phyloP scores from a whole-genome alignment of 768 basidiomycete genomes.

The Russula vinacea region DNA sequence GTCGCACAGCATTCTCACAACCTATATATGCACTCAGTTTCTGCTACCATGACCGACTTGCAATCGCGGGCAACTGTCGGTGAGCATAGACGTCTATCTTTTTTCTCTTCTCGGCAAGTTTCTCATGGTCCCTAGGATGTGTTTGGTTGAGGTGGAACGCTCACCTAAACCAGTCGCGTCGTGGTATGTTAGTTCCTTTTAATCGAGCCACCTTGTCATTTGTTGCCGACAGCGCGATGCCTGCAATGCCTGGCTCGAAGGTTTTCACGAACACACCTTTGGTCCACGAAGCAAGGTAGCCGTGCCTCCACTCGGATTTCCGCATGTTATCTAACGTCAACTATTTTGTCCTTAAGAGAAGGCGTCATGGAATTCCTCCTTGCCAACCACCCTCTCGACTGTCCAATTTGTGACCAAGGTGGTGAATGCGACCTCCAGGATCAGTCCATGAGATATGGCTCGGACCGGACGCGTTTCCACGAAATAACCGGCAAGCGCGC shows the following conservation, averaged over 20 bases:
- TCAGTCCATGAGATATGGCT: conserved; percentile 98
- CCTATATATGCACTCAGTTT: conserved; percentile 48
- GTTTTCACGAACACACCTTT: conserved; percentile 92
- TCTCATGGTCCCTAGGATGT: conserved; percentile 64
- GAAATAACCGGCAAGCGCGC: conserved; percentile 98
- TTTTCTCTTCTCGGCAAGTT: background rate
- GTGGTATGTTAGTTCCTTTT: conserved; percentile 51
- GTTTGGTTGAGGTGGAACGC: conserved; percentile 94
- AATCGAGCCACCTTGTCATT: conserved; percentile 9
- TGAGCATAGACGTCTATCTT: conserved; percentile 40
- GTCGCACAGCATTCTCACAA: background rate
- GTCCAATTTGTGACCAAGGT: conserved; percentile 98
- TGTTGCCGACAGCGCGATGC: conserved; percentile 72
- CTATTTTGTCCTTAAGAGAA: conserved; percentile 50
- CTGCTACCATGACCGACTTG: conserved; percentile 89
- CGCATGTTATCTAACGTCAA: conserved; percentile 26
- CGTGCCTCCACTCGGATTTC: background rate
- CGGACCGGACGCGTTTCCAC: conserved; percentile 96
- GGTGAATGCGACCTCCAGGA: conserved; percentile 99
- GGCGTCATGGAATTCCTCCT: conserved; percentile 99
- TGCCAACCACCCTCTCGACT: conserved; percentile 96
- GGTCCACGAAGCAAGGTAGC: conserved; percentile 79
- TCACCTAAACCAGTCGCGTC: conserved; percentile 95
- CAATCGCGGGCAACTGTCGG: conserved; percentile 98
- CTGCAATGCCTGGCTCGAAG: conserved; percentile 91